These are phyloP conservation scores for Phytophthora europaea DNA, from an alignment of 352 stramenopile species.

Conservation along the genomic window DNA sequence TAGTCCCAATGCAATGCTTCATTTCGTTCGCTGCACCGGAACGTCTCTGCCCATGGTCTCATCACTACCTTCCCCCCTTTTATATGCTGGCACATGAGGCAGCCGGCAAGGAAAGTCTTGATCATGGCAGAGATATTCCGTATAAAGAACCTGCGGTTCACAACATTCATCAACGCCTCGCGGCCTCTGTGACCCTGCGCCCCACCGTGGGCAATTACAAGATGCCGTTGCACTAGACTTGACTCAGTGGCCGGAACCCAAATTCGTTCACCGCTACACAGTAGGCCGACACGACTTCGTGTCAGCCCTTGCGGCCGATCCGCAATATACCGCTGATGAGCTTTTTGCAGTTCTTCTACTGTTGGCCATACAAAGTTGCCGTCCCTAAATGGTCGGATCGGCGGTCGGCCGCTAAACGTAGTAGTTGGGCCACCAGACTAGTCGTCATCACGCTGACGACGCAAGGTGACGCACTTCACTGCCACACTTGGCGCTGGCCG, in stretches of 20 bases:
- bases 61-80: constrained; percentile 5
- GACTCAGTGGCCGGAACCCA: not conserved
- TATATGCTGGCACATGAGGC: constrained; percentile 13
- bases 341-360: not conserved
- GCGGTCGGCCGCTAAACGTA: not conserved
- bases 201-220: constrained; percentile 17
- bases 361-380: constrained; percentile 25
- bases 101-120: constrained; percentile 10
- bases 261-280: constrained; percentile 5
- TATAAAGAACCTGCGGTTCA: not conserved
- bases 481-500: not conserved
- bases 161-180: constrained; percentile 1
- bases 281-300: not conserved
- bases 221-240: constrained; percentile 1
- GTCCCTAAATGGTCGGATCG: constrained; percentile 23
- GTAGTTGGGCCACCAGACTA: not conserved
- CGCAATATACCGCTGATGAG: constrained; percentile 15
- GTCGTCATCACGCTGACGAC: not conserved
- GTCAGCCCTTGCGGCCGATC: not conserved
- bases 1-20: constrained; percentile 46
- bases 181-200: constrained; percentile 10
- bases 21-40: constrained; percentile 30
- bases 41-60: constrained; percentile 11
- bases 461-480: not conserved
- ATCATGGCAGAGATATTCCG: constrained; percentile 5